A percentile compares a stretch with the other conserved stretches of the same genome.
Evolutionary conservation across 805 yeast genomes (phyloP).

Genomic region (Spencermartinsiella europaea): DNA sequence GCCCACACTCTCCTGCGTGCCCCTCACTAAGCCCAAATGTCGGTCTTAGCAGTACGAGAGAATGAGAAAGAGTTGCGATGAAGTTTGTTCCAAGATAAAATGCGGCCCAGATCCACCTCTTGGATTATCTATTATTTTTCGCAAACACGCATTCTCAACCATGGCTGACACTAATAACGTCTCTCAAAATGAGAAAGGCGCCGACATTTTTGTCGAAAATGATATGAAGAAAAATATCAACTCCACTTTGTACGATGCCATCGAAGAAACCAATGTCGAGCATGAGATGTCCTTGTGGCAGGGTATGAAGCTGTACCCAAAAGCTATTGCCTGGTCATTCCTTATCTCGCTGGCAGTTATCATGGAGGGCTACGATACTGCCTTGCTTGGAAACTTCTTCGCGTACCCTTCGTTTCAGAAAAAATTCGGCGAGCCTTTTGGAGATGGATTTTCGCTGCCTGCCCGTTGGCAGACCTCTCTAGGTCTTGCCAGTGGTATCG

Average conservation of each 20-base stretch:
- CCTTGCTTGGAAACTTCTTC: conserved; percentile 38
- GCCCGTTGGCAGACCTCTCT: conserved; percentile 11
- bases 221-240: conserved; percentile 1
- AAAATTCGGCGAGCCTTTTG: conserved; percentile 35
- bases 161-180: neutral
- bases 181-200: neutral
- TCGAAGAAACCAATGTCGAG: conserved; percentile 14
- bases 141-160: too few species aligned
- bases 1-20: too few species aligned
- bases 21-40: too few species aligned
- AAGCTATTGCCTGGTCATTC: conserved; percentile 45
- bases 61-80: too few species aligned
- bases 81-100: too few species aligned
- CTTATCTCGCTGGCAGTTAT: conserved; percentile 40
- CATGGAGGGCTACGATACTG: conserved; percentile 49
- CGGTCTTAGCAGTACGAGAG: too few species aligned
- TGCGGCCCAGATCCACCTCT: too few species aligned
- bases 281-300: conserved; percentile 16
- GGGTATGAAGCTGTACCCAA: conserved; percentile 36
- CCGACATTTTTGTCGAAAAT: neutral
- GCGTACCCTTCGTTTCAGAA: conserved; percentile 41
- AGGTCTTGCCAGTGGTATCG: conserved; percentile 24
- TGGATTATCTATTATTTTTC: too few species aligned
- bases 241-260: conserved; percentile 12
- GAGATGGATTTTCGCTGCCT: conserved; percentile 4